These are phyloP conservation scores for Russula sp. DNA, from an alignment of 768 basidiomycete genomes.

Conservation along the genomic window DNA sequence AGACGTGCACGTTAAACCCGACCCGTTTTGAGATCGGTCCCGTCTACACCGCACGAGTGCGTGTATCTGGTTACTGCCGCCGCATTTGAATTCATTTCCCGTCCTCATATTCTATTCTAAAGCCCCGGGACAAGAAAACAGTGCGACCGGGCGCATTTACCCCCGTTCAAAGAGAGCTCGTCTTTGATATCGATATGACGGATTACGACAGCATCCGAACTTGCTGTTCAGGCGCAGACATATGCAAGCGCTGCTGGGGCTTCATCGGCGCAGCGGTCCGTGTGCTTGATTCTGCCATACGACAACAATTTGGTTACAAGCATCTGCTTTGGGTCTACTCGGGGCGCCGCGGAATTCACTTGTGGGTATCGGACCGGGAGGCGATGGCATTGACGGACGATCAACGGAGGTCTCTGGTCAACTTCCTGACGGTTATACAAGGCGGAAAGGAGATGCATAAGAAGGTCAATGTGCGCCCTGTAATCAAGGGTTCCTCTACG, in stretches of 20 bases:
- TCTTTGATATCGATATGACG: conserved; percentile 99
- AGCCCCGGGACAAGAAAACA: conserved; percentile 91
- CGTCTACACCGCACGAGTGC: conserved; percentile 79
- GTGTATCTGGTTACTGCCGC: conserved; percentile 35
- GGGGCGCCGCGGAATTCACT: conserved; percentile 95
- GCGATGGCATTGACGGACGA: conserved; percentile 92
- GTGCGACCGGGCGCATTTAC: conserved; percentile 64
- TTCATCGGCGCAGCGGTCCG: conserved; percentile 92
- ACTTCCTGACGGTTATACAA: conserved; percentile 79
- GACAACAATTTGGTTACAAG: conserved; percentile 87
- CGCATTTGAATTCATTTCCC: background rate
- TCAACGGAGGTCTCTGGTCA: conserved; percentile 82
- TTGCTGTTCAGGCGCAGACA: conserved; percentile 87
- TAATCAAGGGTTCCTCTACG: conserved; percentile 32
- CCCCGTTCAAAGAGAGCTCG: conserved; percentile 84
- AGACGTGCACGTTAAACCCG: conserved; percentile 80
- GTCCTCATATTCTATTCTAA: conserved; percentile 10
- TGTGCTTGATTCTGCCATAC: conserved; percentile 73
- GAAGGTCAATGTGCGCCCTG: conserved; percentile 69
- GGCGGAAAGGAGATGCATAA: conserved; percentile 79
- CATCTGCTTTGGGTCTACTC: conserved; percentile 98
- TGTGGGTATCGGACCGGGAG: conserved; percentile 90
- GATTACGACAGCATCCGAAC: conserved; percentile 96
- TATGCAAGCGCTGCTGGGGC: conserved; percentile 91
- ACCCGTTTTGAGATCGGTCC: conserved; percentile 97